Percentiles rank a stretch among this genome's conserved stretches.
Conservation (phyloP, 2,329 filamentous ascomycete genomes). For the Ascocoryne sarcoides region DNA sequence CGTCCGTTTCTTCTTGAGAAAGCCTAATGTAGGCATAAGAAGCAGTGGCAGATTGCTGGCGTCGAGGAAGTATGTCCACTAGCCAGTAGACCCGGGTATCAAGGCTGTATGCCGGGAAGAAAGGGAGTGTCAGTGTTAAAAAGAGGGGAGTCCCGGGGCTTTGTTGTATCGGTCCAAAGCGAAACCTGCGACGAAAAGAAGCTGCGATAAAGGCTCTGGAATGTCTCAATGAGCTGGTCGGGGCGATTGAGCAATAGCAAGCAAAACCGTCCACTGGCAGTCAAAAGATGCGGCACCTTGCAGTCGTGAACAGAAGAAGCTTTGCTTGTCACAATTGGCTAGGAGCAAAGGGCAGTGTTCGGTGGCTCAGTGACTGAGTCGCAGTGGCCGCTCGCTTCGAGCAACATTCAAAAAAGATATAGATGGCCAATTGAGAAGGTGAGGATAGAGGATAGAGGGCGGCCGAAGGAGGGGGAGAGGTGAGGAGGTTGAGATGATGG, state of each 20-base stretch:
- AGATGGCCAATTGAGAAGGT: conserved; percentile 1
- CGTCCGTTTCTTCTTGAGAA: conserved; percentile 98
- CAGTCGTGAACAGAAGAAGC: conserved; percentile 14
- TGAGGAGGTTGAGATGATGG: conserved; percentile 1
- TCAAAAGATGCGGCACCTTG: conserved; percentile 16
- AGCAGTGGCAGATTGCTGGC: conserved; percentile 20
- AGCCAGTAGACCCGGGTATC: conserved; percentile 15
- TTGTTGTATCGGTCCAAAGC: not conserved
- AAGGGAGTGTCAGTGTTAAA: conserved; percentile 2
- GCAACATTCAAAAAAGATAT: not conserved
- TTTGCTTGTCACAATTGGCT: conserved; percentile 14
- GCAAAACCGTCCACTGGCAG: conserved; percentile 6
- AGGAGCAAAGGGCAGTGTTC: not conserved
- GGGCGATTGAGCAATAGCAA: conserved; percentile 3
- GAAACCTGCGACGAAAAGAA: conserved; percentile 1
- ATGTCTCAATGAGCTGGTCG: conserved; percentile 15
- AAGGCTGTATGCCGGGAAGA: conserved; percentile 24
- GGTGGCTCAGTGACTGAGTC: not conserved
- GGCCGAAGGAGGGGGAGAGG: not conserved
- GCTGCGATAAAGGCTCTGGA: conserved; percentile 15
- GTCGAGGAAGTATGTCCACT: conserved; percentile 23
- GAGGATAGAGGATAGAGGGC: not conserved
- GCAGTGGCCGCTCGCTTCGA: not conserved
- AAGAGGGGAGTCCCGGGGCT: conserved; percentile 3
- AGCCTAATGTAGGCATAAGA: conserved; percentile 85